Evolutionary conservation across 306 rosid species (phyloP).

Genomic region (Bauhinia variegata): DNA sequence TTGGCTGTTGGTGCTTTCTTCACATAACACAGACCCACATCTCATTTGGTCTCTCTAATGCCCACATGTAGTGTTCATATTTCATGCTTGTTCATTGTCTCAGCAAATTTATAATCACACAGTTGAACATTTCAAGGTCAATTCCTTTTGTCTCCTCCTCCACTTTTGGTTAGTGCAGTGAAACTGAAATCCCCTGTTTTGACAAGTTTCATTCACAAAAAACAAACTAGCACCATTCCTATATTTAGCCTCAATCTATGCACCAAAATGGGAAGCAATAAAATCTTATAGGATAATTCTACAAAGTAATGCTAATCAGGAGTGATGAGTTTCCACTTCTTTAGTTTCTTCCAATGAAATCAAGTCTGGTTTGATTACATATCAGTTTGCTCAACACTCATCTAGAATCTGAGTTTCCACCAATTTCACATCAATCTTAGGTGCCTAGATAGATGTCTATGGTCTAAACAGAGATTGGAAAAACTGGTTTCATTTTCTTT

Average conservation of each 20-base stretch:
- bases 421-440: conserved; percentile 26
- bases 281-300: conserved; percentile 37
- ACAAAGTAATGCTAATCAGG: conserved; percentile 15
- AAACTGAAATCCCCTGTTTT: conserved; percentile 41
- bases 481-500: neutral
- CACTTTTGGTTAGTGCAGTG: conserved; percentile 37
- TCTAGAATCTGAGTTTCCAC: neutral
- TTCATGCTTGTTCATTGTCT: conserved; percentile 42
- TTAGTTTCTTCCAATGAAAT: conserved; percentile 16
- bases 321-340: conserved; percentile 34
- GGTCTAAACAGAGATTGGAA: conserved; percentile 3
- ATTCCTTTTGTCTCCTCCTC: conserved; percentile 45
- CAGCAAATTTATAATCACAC: conserved; percentile 42
- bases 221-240: conserved; percentile 29
- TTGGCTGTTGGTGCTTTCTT: conserved; percentile 34
- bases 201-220: conserved; percentile 34
- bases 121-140: conserved; percentile 42
- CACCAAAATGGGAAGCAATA: conserved; percentile 43
- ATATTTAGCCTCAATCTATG: conserved; percentile 35
- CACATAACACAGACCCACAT: conserved; percentile 44
- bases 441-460: conserved; percentile 31
- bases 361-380: conserved; percentile 28
- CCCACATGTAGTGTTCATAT: conserved; percentile 41
- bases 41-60: conserved; percentile 37
- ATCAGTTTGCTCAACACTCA: conserved; percentile 17